Evolutionary conservation across 1,139 yeast genomes (phyloP), one percentile per base, ranked within the genome.

Genomic region (Diutina neorugosa): DNA sequence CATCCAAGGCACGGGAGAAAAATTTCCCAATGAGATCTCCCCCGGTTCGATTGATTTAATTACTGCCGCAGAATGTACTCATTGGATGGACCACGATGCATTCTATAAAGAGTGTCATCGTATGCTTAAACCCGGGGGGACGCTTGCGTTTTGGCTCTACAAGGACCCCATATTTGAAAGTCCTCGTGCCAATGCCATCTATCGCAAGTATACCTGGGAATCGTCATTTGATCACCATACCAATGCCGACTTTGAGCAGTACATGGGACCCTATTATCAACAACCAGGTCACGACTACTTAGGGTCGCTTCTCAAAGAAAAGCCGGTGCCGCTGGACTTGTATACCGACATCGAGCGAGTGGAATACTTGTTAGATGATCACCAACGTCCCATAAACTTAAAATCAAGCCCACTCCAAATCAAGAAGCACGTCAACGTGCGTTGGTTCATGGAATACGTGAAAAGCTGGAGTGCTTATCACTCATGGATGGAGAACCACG

Each of bases 71-170:
- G 90, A 88, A 63, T 84, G 90, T 52, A 78, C 79, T 14, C 96
- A 88, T 64, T 88, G 96, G 96, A 77, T 87, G 54, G 74, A 83
- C 44, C 79, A 78, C 56, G 71, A 68, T 0, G 58, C 59, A 37
- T 86, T 84, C 65, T 79, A 82, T 61, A 59, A 63, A 9, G 80
- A 78, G 54, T 74, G 78, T 41, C 65, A 69, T 37, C 65, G 79
- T 12, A 68, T 81, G 11, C 69, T 88, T 56, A 77, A 74, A 56
- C 70, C 76, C 0, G 74, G 73, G 21, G 95, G 91, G 1, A 81
- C 87, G 1, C 66, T 88, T 52, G 86, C 89, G 0, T 79, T 78
- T 59, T 87, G 93, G 87, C 86, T 86, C n/a, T 88, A 88, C 62
- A 78, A 78, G 46, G 93, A 87, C 61, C 88, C 89, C 0, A 66